Evolutionary conservation across 1,284 basidiomycete species (phyloP).

Genomic region (Vanrija pseudolonga): DNA sequence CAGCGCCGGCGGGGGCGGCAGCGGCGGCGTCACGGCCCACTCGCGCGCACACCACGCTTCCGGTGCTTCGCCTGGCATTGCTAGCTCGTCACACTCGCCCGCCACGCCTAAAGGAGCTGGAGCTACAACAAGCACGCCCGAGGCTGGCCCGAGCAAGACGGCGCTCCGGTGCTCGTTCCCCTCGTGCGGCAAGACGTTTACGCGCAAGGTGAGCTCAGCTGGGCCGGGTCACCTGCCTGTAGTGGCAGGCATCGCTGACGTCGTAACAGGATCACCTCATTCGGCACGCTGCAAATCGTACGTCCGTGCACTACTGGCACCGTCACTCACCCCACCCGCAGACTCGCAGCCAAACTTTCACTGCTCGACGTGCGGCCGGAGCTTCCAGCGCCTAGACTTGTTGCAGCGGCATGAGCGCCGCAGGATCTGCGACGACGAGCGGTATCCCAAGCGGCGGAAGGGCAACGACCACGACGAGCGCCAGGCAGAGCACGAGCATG

Average conservation of each 20-base stretch:
- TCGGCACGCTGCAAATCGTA: constrained; percentile 42
- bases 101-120: background rate
- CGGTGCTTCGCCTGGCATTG: background rate
- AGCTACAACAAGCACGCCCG: background rate
- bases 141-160: background rate
- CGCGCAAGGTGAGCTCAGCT: constrained; percentile 43
- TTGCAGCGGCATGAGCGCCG: constrained; percentile 38
- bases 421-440: constrained; percentile 32
- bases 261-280: constrained; percentile 35
- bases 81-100: background rate
- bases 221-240: constrained; percentile 5
- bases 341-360: constrained; percentile 28
- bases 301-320: background rate
- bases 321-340: constrained; percentile 2
- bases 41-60: background rate
- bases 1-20: background rate
- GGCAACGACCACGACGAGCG: background rate
- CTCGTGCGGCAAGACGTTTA: constrained; percentile 37
- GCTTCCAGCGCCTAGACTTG: constrained; percentile 39
- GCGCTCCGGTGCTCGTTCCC: constrained; percentile 20
- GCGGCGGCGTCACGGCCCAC: background rate
- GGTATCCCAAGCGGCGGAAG: constrained; percentile 14
- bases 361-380: constrained; percentile 28
- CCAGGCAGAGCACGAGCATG: background rate
- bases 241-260: background rate